A percentile compares a stretch with the other conserved stretches of the same genome.
phyloP scores from a whole-genome alignment of 768 basidiomycete species.

The Mycena vulgaris region DNA sequence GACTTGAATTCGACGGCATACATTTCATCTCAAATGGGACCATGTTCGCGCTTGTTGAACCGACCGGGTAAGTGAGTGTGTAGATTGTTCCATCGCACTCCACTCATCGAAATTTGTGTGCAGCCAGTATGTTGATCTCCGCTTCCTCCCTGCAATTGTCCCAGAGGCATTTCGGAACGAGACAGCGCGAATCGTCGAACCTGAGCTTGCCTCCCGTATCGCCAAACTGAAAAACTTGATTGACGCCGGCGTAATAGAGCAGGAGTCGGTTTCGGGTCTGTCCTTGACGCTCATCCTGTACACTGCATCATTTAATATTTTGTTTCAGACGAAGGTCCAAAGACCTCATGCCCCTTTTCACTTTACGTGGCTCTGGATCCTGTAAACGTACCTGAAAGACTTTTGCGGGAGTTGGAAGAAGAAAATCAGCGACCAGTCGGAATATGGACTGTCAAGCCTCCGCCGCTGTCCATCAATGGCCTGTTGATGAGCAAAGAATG shows the following conservation, averaged over 20 bases:
- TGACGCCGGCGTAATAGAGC: constrained; percentile 74
- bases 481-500: constrained; percentile 86
- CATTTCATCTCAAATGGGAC: constrained; percentile 83
- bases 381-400: constrained; percentile 62
- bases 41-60: constrained; percentile 82
- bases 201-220: constrained; percentile 73
- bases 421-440: constrained; percentile 85
- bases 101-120: not conserved
- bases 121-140: constrained; percentile 75
- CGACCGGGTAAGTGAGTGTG: constrained; percentile 64
- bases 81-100: not conserved
- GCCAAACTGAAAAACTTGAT: constrained; percentile 74
- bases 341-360: constrained; percentile 74
- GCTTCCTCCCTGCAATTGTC: constrained; percentile 76
- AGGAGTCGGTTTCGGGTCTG: constrained; percentile 58
- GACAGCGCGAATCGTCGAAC: constrained; percentile 70
- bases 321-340: constrained; percentile 60
- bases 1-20: constrained; percentile 83
- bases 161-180: constrained; percentile 69
- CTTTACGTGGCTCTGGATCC: constrained; percentile 78
- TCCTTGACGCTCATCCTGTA: not conserved
- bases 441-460: constrained; percentile 69
- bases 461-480: constrained; percentile 72
- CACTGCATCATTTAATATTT: not conserved
- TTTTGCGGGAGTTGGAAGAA: constrained; percentile 80